Percentiles rank a stretch among this genome's conserved stretches.
phyloP scores from a whole-genome alignment of 495 filamentous ascomycete genomes.

The Penicillium waksmanii region DNA sequence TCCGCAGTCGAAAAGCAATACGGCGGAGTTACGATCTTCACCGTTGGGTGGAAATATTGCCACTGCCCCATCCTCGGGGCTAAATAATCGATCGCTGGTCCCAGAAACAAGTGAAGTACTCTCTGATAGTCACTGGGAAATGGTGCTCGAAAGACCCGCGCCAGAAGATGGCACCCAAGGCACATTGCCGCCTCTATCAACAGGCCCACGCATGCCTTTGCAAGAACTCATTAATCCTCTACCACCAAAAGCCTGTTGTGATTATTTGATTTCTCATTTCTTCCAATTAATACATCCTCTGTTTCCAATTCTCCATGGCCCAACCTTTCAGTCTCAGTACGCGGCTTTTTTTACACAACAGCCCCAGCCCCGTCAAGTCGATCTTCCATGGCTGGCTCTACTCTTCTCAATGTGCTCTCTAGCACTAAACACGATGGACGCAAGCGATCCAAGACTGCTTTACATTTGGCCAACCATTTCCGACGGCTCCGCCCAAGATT shows the following conservation, averaged over 20 bases:
- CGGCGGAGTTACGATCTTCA: neutral
- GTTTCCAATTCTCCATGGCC: constrained; percentile 31
- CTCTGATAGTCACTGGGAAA: constrained; percentile 3
- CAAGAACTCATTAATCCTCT: constrained; percentile 16
- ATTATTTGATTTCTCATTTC: constrained; percentile 24
- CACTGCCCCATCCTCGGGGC: neutral
- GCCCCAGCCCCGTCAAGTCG: constrained; percentile 5
- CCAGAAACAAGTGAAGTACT: neutral
- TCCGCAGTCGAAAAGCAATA: neutral
- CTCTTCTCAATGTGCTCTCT: constrained; percentile 22
- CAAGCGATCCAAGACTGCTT: constrained; percentile 15
- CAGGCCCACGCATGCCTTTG: constrained; percentile 5
- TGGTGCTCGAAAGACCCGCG: constrained; percentile 7
- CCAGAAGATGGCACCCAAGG: neutral
- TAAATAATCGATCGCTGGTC: neutral
- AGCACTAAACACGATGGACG: constrained; percentile 18
- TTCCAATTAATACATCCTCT: constrained; percentile 19
- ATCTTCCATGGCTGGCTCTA: constrained; percentile 25
- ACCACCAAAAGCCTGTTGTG: constrained; percentile 18
- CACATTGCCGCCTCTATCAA: constrained; percentile 14
- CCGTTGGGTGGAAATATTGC: neutral
- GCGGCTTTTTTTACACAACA: constrained; percentile 13
- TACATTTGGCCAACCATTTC: constrained; percentile 7
- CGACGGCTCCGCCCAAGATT: constrained; percentile 1
- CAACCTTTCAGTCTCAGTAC: constrained; percentile 28